A percentile compares a stretch with the other conserved stretches of the same genome.
Conservation (phyloP, 228 moss, liverwort and hornwort genomes). For the Sphagnum fallax region DNA sequence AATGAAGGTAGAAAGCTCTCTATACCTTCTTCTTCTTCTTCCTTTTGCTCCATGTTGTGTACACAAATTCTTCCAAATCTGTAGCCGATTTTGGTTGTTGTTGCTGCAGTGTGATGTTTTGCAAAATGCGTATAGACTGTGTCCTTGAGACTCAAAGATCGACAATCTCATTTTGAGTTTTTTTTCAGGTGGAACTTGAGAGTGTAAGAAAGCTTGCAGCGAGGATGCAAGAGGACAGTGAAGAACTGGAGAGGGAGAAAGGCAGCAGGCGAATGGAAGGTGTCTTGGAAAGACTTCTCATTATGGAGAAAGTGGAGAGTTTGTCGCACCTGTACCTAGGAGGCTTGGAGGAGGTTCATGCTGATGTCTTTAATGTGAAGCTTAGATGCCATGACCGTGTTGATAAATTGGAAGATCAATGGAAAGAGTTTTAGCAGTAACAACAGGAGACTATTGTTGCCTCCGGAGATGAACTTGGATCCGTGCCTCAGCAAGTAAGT, state of each 20-base stretch:
- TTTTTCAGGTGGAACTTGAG: conserved; percentile 52
- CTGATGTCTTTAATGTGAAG: conserved; percentile 78
- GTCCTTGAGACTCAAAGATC: conserved; percentile 8
- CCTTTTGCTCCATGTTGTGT: no score
- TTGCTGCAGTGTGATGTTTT: no score
- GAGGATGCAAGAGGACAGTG: conserved; percentile 59
- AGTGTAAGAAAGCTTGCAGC: conserved; percentile 37
- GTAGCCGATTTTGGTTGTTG: no score
- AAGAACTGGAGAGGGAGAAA: conserved; percentile 66
- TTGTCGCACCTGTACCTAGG: conserved; percentile 88
- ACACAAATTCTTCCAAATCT: no score
- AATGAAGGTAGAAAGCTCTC: no score
- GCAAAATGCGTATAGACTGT: conserved; percentile 34
- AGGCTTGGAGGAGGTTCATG: conserved; percentile 85
- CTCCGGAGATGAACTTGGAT: conserved; percentile 17
- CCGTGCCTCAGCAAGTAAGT: conserved; percentile 33
- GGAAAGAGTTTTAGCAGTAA: conserved; percentile 51
- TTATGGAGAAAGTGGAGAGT: conserved; percentile 87
- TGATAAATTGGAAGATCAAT: conserved; percentile 73
- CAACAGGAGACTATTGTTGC: conserved; percentile 22
- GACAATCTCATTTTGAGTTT: no score
- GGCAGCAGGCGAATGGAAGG: conserved; percentile 59
- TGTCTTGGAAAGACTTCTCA: conserved; percentile 66
- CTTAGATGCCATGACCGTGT: conserved; percentile 73
- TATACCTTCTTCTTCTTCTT: no score